Conservation (phyloP, 2,329 filamentous ascomycete species). For the Penicillium sp. region DNA sequence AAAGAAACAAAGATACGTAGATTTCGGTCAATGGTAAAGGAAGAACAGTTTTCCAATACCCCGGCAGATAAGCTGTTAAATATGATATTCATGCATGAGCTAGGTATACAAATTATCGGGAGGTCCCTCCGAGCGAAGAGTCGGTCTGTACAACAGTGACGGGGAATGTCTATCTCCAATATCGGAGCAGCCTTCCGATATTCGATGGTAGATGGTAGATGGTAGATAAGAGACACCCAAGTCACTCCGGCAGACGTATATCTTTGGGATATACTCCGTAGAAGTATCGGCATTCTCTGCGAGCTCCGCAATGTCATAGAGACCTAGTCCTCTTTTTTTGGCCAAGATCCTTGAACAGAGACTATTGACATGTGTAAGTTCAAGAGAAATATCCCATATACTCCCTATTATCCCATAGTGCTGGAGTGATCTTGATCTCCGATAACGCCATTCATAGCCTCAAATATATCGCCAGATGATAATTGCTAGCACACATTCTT, state of each 20-base stretch:
- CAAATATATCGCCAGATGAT: neutral
- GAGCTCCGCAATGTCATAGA: neutral
- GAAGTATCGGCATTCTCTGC: neutral
- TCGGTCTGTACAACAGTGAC: neutral
- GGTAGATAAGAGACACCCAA: neutral
- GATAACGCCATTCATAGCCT: neutral
- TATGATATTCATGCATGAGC: neutral
- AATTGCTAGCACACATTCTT: neutral
- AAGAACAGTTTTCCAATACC: neutral
- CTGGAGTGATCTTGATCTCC: neutral
- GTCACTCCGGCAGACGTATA: neutral
- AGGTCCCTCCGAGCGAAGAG: neutral
- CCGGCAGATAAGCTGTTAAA: constrained; percentile 1
- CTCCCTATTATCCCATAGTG: neutral
- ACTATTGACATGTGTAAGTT: neutral
- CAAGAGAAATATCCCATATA: neutral
- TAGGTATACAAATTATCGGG: constrained; percentile 9
- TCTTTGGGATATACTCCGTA: neutral
- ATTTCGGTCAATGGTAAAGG: neutral
- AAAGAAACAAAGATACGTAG: neutral
- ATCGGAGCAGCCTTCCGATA: constrained; percentile 18
- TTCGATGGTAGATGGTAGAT: neutral
- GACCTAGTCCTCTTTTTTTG: neutral
- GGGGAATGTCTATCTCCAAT: constrained; percentile 5
- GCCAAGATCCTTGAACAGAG: neutral